These are phyloP conservation scores for Didymella pomorum DNA, from an alignment of 2,329 filamentous ascomycete genomes.

Conservation along the genomic window DNA sequence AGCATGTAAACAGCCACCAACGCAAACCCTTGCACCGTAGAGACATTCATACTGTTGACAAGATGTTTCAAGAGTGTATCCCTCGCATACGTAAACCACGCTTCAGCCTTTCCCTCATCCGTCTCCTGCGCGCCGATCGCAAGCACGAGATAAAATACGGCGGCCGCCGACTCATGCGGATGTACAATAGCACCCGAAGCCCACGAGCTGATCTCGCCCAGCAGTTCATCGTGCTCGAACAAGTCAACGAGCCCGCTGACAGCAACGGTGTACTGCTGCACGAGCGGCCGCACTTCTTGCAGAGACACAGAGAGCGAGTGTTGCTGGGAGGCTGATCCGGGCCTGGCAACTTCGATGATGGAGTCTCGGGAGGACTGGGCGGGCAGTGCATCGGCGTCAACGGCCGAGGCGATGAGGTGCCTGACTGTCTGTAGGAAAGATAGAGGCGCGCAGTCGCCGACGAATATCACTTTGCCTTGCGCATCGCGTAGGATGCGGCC, in stretches of 20 bases:
- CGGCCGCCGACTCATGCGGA: constrained; percentile 54
- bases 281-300: constrained; percentile 41
- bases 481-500: constrained; percentile 60
- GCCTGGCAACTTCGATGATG: constrained; percentile 43
- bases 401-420: constrained; percentile 56
- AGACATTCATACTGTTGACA: constrained; percentile 58
- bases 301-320: constrained; percentile 35
- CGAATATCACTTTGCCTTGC: constrained; percentile 63
- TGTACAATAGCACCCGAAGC: constrained; percentile 19
- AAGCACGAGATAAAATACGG: constrained; percentile 61
- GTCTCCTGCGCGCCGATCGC: constrained; percentile 59
- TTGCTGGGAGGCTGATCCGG: constrained; percentile 33
- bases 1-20: constrained; percentile 63
- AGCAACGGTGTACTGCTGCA: constrained; percentile 55
- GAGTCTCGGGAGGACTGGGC: constrained; percentile 40
- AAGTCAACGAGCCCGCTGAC: constrained; percentile 60
- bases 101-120: constrained; percentile 54
- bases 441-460: constrained; percentile 62
- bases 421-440: constrained; percentile 63
- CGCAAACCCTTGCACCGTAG: constrained; percentile 61
- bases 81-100: constrained; percentile 58
- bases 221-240: constrained; percentile 53
- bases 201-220: constrained; percentile 41
- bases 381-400: constrained; percentile 33
- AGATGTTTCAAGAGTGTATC: constrained; percentile 57